These are phyloP conservation scores for Mallotus repandus DNA, from an alignment of 441 rosid species.

Conservation along the genomic window DNA sequence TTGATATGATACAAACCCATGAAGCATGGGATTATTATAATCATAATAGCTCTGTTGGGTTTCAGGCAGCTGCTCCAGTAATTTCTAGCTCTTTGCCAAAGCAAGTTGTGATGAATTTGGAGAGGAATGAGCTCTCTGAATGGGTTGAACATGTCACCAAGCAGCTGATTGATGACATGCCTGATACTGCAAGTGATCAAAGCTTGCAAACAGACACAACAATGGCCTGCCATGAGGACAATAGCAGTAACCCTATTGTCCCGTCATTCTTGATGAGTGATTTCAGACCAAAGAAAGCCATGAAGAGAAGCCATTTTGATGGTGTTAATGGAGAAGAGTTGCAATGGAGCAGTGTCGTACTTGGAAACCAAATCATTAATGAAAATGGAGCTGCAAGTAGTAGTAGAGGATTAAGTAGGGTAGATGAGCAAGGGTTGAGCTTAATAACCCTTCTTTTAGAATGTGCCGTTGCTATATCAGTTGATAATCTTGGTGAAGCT, in stretches of 20 bases:
- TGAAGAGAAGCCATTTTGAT: conserved; percentile 21
- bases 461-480: conserved; percentile 61
- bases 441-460: conserved; percentile 52
- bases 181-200: conserved; percentile 29
- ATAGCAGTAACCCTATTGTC: conserved; percentile 12
- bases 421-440: conserved; percentile 46
- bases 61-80: conserved; percentile 10
- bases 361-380: conserved; percentile 15
- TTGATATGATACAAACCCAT: conserved; percentile 43
- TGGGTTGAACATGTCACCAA: conserved; percentile 64
- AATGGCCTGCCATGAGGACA: conserved; percentile 18
- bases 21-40: conserved; percentile 37
- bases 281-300: conserved; percentile 30
- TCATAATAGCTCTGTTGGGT: conserved; percentile 24
- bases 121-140: conserved; percentile 55
- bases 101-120: conserved; percentile 33
- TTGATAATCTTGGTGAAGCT: conserved; percentile 63
- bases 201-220: conserved; percentile 30
- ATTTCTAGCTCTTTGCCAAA: conserved; percentile 25
- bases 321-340: conserved; percentile 17
- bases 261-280: conserved; percentile 24
- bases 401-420: conserved; percentile 14
- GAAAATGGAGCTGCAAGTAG: conserved; percentile 10
- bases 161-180: conserved; percentile 52
- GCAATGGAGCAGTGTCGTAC: conserved; percentile 27